Evolutionary conservation across 768 basidiomycete species (phyloP).

Genomic region (Leucosporidium yakuticum): DNA sequence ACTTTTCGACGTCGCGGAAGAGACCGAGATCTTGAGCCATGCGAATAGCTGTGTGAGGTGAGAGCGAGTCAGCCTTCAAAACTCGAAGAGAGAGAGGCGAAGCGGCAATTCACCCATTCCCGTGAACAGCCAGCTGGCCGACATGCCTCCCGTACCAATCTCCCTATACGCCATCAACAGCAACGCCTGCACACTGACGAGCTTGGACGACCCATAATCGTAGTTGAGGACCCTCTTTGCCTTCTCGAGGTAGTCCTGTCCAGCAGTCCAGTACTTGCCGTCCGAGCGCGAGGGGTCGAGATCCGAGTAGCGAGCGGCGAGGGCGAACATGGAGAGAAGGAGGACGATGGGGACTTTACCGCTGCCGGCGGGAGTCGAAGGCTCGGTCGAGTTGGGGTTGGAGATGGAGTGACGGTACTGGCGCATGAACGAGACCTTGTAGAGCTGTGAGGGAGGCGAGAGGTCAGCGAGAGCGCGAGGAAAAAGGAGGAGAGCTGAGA

Average conservation of each 20-base stretch:
- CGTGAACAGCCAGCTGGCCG: slow-evolving; percentile 74
- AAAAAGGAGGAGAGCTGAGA: too few relatives aligned
- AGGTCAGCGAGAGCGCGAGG: background rate
- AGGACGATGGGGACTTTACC: slow-evolving; percentile 54
- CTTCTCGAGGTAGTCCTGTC: slow-evolving; percentile 35
- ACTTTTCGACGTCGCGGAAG: slow-evolving; percentile 38
- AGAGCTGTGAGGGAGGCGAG: slow-evolving; percentile 8
- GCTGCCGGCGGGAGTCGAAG: slow-evolving; percentile 17
- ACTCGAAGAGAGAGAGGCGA: too few relatives aligned
- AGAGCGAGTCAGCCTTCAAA: background rate
- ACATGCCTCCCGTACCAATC: slow-evolving; percentile 79
- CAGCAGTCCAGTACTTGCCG: slow-evolving; percentile 37
- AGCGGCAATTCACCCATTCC: slow-evolving; percentile 44
- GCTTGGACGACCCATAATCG: slow-evolving; percentile 64
- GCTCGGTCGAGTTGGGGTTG: slow-evolving; percentile 23
- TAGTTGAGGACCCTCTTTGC: slow-evolving; percentile 41
- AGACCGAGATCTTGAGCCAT: slow-evolving; percentile 51
- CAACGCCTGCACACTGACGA: slow-evolving; percentile 70
- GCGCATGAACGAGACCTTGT: slow-evolving; percentile 32
- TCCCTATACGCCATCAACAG: slow-evolving; percentile 77
- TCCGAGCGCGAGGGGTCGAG: slow-evolving; percentile 18
- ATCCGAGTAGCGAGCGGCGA: slow-evolving; percentile 64
- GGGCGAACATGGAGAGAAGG: slow-evolving; percentile 74
- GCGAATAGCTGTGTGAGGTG: slow-evolving; percentile 58
- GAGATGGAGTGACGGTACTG: slow-evolving; percentile 35